Evolutionary conservation across 768 basidiomycete genomes (phyloP), one percentile per base, ranked within the genome.

Genomic region (Rhizopogon roseolus): DNA sequence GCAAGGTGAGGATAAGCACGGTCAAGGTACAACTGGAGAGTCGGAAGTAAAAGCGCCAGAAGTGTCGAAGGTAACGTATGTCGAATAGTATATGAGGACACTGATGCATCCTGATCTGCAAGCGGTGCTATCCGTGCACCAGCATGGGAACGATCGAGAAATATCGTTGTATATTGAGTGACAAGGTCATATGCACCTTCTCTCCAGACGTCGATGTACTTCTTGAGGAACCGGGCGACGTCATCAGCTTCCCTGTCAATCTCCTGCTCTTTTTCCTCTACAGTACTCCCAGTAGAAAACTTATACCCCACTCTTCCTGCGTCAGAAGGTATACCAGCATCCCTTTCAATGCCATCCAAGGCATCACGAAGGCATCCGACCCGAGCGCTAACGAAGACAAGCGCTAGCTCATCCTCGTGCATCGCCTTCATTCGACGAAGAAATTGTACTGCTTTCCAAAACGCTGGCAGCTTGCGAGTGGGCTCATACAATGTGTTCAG

Each of bases 141-240:
- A 37, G 66, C 60, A 42, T 76, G 62, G 22, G 76, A 71, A 50
- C 80, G 82, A 57, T 92, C 89, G 36, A 94, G 81, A 69, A 98
- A 96, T 57, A 97, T 93, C 38, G 92, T 85, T 3, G 86, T 80
- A 62, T 85, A 97, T 65, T 96, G 93, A 14, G 89, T 89, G 60
- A 96, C 79, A 67, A 95, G 82, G 68, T 98, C 93, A 71, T 95
- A 90, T 19, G 93, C 88, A 43, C 90, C 86, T 71, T 98, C 95
- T 50, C 94, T 77, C 86, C 95, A 97, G 10, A 85, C 70, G 63
- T 96, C 95, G 58, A 96, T 83, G 68, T 93, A 94, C 64, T 83
- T 86, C 62, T 91, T 86, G 57, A 96, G 74, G 70, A 86, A 93
- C 36, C 86, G 74, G 36, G 86, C 81, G 41, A 90, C 76, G 54